Evolutionary conservation across 257 asterid species (phyloP), one percentile per base, ranked within the genome.

Genomic region (Haberlea rhodopensis): DNA sequence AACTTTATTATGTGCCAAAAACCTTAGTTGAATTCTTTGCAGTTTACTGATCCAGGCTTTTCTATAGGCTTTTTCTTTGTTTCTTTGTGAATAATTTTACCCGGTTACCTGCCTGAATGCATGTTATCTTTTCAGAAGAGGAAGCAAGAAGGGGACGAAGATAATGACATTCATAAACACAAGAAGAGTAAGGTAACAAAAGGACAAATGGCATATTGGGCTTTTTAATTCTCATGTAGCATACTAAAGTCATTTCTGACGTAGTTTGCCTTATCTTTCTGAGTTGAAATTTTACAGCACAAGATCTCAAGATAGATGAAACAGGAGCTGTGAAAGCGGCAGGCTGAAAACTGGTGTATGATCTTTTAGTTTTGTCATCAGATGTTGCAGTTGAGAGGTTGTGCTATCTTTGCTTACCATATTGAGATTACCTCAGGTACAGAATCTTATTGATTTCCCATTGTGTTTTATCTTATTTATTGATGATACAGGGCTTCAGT

Each of bases 61-160:
- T 23, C 23, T 61, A 23, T 40, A 43, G 18, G 5, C 18, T 0
- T 43, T 37, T 37, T 11, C 1, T 43, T 43, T 43, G 49, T 43
- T 43, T 43, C 18, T 43, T 43, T 16, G 19, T 43, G 49, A 4
- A 40, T 40, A 18, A 13, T 43, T 9, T 43, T 43, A 43, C 4
- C 16, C 16, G 45, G 18, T 22, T 65, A 11, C 16, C 3, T 51
- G n/a, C 20, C 29, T 60, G 60, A 32, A 67, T 29, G 23, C 67
- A 26, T 49, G 62, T 40, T 57, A 46, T 68, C 76, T 43, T 53
- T 75, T 34, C 72, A 81, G 91, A 84, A 84, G 68, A 84, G 87
- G 73, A 84, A 81, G 79, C 87, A 73, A 68, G 85, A 75, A 57
- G 87, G 84, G 27, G 85, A 79, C 48, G 88, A 78, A 72, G 91